phyloP scores from a whole-genome alignment of 257 asterid genomes.

The Plantago major region DNA sequence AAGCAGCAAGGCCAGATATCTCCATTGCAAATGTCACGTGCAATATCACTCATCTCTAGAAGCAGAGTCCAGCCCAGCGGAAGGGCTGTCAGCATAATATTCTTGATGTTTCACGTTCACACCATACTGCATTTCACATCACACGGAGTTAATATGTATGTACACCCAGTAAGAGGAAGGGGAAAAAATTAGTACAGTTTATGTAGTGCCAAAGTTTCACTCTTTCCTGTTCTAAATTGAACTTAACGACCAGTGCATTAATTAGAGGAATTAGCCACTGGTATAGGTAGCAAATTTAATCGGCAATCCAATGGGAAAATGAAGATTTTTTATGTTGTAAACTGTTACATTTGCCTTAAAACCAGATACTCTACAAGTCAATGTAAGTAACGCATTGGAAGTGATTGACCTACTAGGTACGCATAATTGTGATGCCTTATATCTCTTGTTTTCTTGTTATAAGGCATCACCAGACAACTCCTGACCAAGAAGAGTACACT shows the following conservation, averaged over 20 bases:
- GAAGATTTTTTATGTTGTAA: neutral
- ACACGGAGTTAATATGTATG: neutral
- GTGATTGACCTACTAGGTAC: neutral
- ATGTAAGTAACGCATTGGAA: neutral
- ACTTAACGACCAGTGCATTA: no score
- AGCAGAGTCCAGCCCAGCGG: constrained; percentile 78
- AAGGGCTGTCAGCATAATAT: constrained; percentile 84
- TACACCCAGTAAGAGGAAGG: neutral
- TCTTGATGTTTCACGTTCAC: constrained; percentile 95
- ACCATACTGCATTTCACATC: constrained; percentile 63
- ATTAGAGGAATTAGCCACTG: no score
- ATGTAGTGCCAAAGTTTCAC: no score
- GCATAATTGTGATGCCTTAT: neutral
- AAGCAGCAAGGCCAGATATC: neutral
- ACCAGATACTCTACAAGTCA: neutral
- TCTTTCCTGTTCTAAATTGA: no score
- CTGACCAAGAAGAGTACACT: neutral
- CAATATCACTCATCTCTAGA: constrained; percentile 57
- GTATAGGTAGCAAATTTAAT: no score
- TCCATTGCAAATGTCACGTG: neutral
- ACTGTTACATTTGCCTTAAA: neutral
- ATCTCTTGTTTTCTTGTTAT: no score
- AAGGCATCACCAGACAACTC: no score
- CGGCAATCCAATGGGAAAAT: neutral
- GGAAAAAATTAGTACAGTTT: no score